Percentiles rank a stretch among this genome's conserved stretches.
These are phyloP conservation scores for Aspergillus latus DNA, from an alignment of 2,329 filamentous ascomycete genomes.

Conservation along the genomic window DNA sequence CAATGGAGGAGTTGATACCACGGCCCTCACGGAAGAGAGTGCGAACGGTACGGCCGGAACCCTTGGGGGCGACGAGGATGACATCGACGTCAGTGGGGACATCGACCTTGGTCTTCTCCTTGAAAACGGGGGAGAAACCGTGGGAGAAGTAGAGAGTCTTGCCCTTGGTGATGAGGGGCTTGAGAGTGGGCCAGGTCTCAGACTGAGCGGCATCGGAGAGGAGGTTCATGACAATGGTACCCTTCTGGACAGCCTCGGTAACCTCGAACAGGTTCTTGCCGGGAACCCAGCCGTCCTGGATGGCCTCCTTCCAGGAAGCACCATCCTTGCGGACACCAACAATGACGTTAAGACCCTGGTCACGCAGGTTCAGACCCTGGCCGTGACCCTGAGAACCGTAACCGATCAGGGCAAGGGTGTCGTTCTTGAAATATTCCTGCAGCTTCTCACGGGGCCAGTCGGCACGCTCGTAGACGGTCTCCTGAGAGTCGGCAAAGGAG, in stretches of 20 bases:
- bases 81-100: slow-evolving; percentile 95
- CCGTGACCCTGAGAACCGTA: slow-evolving; percentile 98
- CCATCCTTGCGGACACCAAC: slow-evolving; percentile 98
- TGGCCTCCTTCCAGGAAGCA: slow-evolving; percentile 95
- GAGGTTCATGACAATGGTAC: slow-evolving; percentile 98
- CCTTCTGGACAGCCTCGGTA: slow-evolving; percentile 89
- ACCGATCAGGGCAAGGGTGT: slow-evolving; percentile 97
- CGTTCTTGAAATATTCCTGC: slow-evolving; percentile 99
- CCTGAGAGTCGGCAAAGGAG: slow-evolving; percentile 94
- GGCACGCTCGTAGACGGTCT: slow-evolving; percentile 94
- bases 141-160: slow-evolving; percentile 99
- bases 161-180: slow-evolving; percentile 97
- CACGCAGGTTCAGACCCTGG: slow-evolving; percentile 98
- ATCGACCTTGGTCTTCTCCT: slow-evolving; percentile 98
- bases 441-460: slow-evolving; percentile 99
- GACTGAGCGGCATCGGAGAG: slow-evolving; percentile 96
- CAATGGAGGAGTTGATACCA: slow-evolving; percentile 99
- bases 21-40: slow-evolving; percentile 98
- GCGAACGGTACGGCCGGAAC: slow-evolving; percentile 96
- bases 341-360: slow-evolving; percentile 99
- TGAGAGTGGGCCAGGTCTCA: slow-evolving; percentile 98
- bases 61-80: slow-evolving; percentile 99
- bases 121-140: slow-evolving; percentile 99
- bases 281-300: slow-evolving; percentile 95
- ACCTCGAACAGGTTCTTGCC: slow-evolving; percentile 99